phyloP scores from a whole-genome alignment of 768 basidiomycete genomes.

The Fibroporia radiculosa region DNA sequence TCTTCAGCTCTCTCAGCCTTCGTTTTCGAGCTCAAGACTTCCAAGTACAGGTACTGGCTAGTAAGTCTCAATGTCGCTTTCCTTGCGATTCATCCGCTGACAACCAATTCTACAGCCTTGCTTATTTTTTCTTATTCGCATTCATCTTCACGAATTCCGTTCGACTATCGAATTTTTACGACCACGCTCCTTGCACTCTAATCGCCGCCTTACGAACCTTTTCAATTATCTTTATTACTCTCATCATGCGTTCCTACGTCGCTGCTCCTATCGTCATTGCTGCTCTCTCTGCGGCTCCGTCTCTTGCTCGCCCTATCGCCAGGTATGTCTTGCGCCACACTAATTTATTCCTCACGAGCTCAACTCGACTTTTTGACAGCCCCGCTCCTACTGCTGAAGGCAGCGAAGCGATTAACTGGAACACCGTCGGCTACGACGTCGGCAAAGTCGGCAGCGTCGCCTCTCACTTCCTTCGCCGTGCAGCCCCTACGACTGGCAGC shows the following conservation, averaged over 20 bases:
- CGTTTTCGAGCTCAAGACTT: conserved; percentile 1
- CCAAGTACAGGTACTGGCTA: conserved; percentile 3
- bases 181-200: background rate
- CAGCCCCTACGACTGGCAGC: background rate
- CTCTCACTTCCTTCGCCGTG: background rate
- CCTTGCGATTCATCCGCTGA: background rate
- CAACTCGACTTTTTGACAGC: background rate
- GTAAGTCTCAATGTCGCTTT: background rate
- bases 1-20: conserved; percentile 6
- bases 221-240: background rate
- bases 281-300: background rate
- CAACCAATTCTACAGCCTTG: conserved; percentile 1
- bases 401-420: background rate
- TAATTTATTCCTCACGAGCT: too few relatives aligned
- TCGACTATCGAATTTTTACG: background rate
- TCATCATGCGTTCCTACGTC: conserved; percentile 1
- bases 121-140: conserved; percentile 3
- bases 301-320: background rate
- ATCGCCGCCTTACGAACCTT: background rate
- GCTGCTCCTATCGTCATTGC: conserved; percentile 1
- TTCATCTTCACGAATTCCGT: background rate
- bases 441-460: conserved; percentile 1
- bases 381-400: background rate
- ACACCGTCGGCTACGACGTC: background rate
- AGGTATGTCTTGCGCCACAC: background rate